Evolutionary conservation across 1,284 basidiomycete genomes (phyloP), one percentile per base, ranked within the genome.

Genomic region (Sporisorium graminicola): DNA sequence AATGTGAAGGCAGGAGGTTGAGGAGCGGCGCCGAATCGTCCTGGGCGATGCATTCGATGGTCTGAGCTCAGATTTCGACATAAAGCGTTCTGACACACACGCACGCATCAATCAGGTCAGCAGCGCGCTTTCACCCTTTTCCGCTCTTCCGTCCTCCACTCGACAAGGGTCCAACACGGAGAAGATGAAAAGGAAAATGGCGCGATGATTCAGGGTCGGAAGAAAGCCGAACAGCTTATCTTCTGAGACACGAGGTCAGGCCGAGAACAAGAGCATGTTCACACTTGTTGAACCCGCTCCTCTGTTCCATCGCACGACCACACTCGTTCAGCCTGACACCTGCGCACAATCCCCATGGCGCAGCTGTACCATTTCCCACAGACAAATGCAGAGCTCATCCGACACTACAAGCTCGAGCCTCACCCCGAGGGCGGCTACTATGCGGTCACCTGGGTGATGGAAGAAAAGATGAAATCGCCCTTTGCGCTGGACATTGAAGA

Each of bases 351-450:
- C 16, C 54, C 20, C 7, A 65, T 64, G 61, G 26, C 53, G 18
- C 60, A 56, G 27, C 65, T 60, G 4, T 71, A 76, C 22, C 58
- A 66, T 43, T 76, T 61, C 16, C 74, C 69, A n/a, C 75, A 74
- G 58, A 62, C 71, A 14, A 71, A 56, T 29, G 53, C 60, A n/a
- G 66, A 78, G 62, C 65, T 74, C 13, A 74, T 74, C 14, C 27
- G 47, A 4, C 64, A 65, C 31, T 74, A 71, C 62, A 71, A 71
- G 42, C 71, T 78, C 43, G 55, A 78, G 49, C 68, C 67, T 22
- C 76, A 78, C 37, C 76, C 76, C 7, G 78, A 80, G 33, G 69
- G 73, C 18, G 75, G 78, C 24, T 77, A 70, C 65, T 80, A 51
- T 63, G 66, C 69, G 1, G 57, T 78, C 14, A 75, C 74, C 8